Conservation (phyloP, 2,329 filamentous ascomycete species). For the Coniochaeta ligniaria region DNA sequence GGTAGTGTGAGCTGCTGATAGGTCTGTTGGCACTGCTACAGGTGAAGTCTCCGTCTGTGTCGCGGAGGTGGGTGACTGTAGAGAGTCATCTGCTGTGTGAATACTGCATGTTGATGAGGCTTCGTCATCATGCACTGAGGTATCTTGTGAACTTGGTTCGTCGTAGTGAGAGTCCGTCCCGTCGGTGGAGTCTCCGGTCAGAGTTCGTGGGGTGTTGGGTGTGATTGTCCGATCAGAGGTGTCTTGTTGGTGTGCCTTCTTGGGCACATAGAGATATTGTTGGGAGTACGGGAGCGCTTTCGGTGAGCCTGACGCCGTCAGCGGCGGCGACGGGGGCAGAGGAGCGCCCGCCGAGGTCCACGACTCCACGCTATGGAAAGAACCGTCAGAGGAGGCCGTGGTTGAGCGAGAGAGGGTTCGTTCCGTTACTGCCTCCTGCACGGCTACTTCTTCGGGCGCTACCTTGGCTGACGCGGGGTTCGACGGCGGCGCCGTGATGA, state of each 20-base stretch:
- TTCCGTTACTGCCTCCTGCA: slow-evolving; percentile 19
- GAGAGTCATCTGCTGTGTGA: background rate
- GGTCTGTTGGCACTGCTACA: background rate
- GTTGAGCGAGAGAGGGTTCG: slow-evolving; percentile 27
- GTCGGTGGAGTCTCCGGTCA: background rate
- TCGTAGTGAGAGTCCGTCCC: background rate
- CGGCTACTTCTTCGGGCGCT: background rate
- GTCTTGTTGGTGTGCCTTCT: slow-evolving; percentile 20
- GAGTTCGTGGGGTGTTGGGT: background rate
- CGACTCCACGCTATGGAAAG: slow-evolving; percentile 47
- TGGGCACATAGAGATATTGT: slow-evolving; percentile 27
- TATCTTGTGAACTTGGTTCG: background rate
- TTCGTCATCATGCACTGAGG: background rate
- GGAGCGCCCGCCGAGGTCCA: slow-evolving; percentile 39
- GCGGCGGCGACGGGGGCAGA: slow-evolving; percentile 36
- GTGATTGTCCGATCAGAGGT: background rate
- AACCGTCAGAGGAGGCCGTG: slow-evolving; percentile 36
- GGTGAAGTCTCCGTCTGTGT: background rate
- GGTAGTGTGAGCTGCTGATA: background rate
- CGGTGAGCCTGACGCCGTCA: slow-evolving; percentile 30
- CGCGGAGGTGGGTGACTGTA: background rate
- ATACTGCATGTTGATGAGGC: background rate
- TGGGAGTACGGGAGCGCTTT: slow-evolving; percentile 30
- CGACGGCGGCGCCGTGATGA: slow-evolving; percentile 33
- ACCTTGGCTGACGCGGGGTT: slow-evolving; percentile 12